Evolutionary conservation across 495 filamentous ascomycete genomes (phyloP).

Genomic region (Trichoderma reesei): DNA sequence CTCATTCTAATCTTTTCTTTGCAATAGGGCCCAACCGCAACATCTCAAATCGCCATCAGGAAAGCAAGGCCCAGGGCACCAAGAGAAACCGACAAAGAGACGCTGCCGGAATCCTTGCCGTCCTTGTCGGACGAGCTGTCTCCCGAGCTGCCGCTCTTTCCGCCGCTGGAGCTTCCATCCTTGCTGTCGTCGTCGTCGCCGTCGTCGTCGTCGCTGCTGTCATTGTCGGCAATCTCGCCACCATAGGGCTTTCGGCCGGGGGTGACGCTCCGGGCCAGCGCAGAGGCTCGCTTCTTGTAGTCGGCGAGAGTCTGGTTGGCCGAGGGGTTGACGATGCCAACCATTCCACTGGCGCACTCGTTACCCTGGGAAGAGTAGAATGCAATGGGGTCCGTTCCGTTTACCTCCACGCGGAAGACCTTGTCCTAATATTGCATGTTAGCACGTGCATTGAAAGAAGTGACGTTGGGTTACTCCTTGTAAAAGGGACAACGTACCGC

Average conservation of each 20-base stretch:
- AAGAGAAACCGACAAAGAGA: background rate
- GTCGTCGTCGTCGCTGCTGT: background rate
- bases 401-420: conserved; percentile 40
- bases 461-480: background rate
- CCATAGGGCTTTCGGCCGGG: background rate
- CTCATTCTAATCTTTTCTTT: background rate
- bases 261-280: background rate
- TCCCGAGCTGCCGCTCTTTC: background rate
- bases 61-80: conserved; percentile 2
- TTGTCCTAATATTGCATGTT: conserved; percentile 16
- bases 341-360: conserved; percentile 29
- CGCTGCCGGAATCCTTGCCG: conserved; percentile 4
- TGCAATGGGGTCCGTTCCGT: conserved; percentile 43
- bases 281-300: conserved; percentile 13
- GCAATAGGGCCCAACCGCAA: background rate
- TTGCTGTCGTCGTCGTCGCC: background rate
- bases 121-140: conserved; percentile 4
- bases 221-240: conserved; percentile 9
- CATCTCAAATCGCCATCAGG: background rate
- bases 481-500: conserved; percentile 14
- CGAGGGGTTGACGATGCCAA: conserved; percentile 26
- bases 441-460: background rate
- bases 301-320: conserved; percentile 13
- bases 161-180: background rate
- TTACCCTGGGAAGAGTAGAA: conserved; percentile 41